Conservation (phyloP, 345 rosid genomes). For the Diplotaxis tenuifolia region DNA sequence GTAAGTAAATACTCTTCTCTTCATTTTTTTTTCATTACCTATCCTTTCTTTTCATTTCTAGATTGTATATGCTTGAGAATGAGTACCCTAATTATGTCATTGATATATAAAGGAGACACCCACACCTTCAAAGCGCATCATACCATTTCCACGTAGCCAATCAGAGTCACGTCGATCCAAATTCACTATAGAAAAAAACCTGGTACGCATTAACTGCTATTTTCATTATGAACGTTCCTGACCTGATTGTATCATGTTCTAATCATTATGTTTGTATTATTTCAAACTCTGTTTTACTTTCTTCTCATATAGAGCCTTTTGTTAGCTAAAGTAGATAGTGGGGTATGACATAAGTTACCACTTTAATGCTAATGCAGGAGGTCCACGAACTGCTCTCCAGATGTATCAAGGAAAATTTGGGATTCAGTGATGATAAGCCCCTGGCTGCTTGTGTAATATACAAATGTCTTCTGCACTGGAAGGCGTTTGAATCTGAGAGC, state of each 20-base stretch:
- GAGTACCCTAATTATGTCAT: constrained; percentile 1
- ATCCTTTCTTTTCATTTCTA: constrained; percentile 2
- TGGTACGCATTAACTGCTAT: constrained; percentile 43
- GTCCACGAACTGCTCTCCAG: constrained; percentile 77
- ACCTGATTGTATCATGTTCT: neutral
- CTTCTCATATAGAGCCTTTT: constrained; percentile 5
- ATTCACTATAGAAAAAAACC: constrained; percentile 76
- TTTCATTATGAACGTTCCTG: constrained; percentile 10
- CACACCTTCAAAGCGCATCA: constrained; percentile 74
- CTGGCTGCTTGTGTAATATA: constrained; percentile 84
- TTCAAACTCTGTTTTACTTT: constrained; percentile 9
- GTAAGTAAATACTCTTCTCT: constrained; percentile 48
- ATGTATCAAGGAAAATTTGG: constrained; percentile 83
- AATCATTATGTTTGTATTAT: constrained; percentile 12
- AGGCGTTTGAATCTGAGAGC: constrained; percentile 87
- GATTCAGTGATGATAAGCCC: constrained; percentile 80
- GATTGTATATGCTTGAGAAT: constrained; percentile 6
- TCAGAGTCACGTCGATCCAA: constrained; percentile 80
- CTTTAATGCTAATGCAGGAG: constrained; percentile 52
- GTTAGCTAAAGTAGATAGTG: constrained; percentile 9
- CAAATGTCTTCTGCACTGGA: constrained; percentile 94
- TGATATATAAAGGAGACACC: constrained; percentile 72
- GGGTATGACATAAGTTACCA: constrained; percentile 15
- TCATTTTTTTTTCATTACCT: constrained; percentile 1
- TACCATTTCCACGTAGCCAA: constrained; percentile 61